Evolutionary conservation across 192 early-diverging fungal species (phyloP).

Genomic region (Podila verticillata): DNA sequence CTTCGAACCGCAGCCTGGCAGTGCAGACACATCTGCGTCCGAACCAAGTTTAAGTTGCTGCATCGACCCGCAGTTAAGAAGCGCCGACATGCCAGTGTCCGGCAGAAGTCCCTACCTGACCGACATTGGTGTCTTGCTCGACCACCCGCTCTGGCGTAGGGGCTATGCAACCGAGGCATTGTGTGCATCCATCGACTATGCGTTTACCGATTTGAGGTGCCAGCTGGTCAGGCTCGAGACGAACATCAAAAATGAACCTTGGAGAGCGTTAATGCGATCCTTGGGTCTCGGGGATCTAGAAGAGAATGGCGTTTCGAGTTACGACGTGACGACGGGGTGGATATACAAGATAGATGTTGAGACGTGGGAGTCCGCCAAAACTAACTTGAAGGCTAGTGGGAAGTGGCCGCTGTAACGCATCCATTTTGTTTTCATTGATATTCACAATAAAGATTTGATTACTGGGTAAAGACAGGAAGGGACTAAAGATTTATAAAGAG

Average conservation of each 20-base stretch:
- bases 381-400: neutral
- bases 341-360: constrained; percentile 5
- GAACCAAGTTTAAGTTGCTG: no score
- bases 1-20: constrained; percentile 2
- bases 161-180: constrained; percentile 1
- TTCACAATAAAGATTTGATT: neutral
- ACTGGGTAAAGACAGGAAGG: neutral
- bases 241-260: constrained; percentile 5
- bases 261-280: constrained; percentile 7
- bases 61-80: no score
- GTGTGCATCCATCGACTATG: constrained; percentile 1
- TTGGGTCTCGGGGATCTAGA: constrained; percentile 1
- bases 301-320: neutral
- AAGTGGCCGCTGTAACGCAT: constrained; percentile 5
- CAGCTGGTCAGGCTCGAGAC: constrained; percentile 2
- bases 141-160: constrained; percentile 4
- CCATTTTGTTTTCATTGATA: neutral
- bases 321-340: neutral
- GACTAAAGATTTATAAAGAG: constrained; percentile 8
- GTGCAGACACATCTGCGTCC: neutral
- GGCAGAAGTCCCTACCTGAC: constrained; percentile 3
- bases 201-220: constrained; percentile 6
- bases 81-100: no score
- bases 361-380: neutral
- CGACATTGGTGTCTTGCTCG: constrained; percentile 1